These are phyloP conservation scores for Backusella tarrabulga DNA, from an alignment of 192 early-diverging fungal species.

Conservation along the genomic window DNA sequence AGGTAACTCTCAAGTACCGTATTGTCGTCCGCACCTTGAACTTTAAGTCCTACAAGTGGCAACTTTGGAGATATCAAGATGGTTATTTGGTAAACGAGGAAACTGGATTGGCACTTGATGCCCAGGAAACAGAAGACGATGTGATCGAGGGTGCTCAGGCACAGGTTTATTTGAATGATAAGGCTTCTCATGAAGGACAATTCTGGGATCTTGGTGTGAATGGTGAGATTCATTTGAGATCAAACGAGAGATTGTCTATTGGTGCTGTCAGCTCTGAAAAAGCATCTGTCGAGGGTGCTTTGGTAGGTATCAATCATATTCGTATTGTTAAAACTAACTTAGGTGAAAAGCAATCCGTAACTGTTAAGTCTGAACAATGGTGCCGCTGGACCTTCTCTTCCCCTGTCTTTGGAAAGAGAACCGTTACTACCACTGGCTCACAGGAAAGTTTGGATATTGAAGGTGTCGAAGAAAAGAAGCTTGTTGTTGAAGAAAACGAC, in stretches of 20 bases:
- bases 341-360: slow-evolving; percentile 2
- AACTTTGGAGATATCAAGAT: slow-evolving; percentile 29
- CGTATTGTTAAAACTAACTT: background rate
- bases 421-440: background rate
- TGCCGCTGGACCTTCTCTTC: slow-evolving; percentile 21
- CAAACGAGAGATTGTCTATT: slow-evolving; percentile 16
- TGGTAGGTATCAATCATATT: slow-evolving; percentile 23
- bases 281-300: slow-evolving; percentile 6
- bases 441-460: background rate
- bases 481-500: slow-evolving; percentile 3
- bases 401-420: slow-evolving; percentile 14
- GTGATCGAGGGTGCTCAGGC: slow-evolving; percentile 12
- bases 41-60: slow-evolving; percentile 28
- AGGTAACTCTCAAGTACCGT: slow-evolving; percentile 3
- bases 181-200: slow-evolving; percentile 10
- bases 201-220: slow-evolving; percentile 24
- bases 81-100: slow-evolving; percentile 24
- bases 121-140: background rate
- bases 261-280: background rate
- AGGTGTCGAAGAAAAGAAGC: background rate
- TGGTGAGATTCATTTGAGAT: slow-evolving; percentile 27
- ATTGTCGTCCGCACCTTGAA: slow-evolving; percentile 17
- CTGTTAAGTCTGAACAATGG: slow-evolving; percentile 25
- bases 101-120: slow-evolving; percentile 23
- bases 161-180: slow-evolving; percentile 15